These are phyloP conservation scores for Ceratobasidium sp. DNA, from an alignment of 1,284 basidiomycete species.

Conservation along the genomic window DNA sequence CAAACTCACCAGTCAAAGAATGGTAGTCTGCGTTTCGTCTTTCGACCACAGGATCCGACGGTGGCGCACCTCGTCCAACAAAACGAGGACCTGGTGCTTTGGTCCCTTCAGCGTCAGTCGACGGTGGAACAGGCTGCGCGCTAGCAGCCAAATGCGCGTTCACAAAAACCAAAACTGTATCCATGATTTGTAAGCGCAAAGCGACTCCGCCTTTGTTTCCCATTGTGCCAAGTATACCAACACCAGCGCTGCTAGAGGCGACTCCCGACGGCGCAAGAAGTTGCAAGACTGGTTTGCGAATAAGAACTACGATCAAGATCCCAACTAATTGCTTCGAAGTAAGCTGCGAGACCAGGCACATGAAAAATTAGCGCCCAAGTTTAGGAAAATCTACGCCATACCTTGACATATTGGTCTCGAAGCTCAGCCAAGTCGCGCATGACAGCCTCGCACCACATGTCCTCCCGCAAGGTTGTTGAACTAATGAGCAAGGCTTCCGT, in stretches of 20 bases:
- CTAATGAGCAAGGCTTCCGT: conserved; percentile 75
- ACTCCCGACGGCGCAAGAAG: conserved; percentile 60
- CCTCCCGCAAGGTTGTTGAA: conserved; percentile 63
- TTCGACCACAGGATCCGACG: conserved; percentile 31
- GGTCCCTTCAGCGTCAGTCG: not conserved
- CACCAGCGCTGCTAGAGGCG: conserved; percentile 60
- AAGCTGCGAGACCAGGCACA: conserved; percentile 61
- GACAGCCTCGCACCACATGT: conserved; percentile 69
- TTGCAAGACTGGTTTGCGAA: conserved; percentile 59
- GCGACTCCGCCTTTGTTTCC: conserved; percentile 48
- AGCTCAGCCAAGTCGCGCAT: conserved; percentile 75
- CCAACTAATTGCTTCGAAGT: conserved; percentile 78
- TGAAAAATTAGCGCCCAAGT: not conserved
- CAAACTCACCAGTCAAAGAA: conserved; percentile 24
- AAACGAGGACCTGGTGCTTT: conserved; percentile 20
- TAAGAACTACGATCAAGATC: conserved; percentile 71
- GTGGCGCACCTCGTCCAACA: conserved; percentile 32
- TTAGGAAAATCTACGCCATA: conserved; percentile 44
- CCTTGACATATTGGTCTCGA: conserved; percentile 68
- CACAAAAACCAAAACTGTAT: conserved; percentile 68
- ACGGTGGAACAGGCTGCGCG: conserved; percentile 43
- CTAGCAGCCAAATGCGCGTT: conserved; percentile 80
- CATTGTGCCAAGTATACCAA: conserved; percentile 78
- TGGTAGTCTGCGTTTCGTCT: conserved; percentile 28
- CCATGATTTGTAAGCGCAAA: conserved; percentile 39